Evolutionary conservation across 1,284 basidiomycete species (phyloP), one percentile per base, ranked within the genome.

Genomic region (Trametes versicolor): DNA sequence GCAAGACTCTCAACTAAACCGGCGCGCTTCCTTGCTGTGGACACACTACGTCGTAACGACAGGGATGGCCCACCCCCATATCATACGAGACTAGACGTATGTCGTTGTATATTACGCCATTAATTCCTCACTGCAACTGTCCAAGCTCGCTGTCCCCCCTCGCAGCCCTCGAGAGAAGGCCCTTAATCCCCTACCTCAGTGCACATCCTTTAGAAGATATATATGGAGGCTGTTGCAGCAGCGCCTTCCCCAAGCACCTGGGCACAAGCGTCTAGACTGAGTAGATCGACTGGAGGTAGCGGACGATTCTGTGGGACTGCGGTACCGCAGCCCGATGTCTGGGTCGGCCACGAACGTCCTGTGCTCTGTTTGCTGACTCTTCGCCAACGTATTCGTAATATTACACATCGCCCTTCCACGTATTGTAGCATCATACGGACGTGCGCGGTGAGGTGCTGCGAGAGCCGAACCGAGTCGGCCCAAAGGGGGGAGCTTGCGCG

Each of bases 1-100:
- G 87, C 68, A 93, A 92, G 76, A 86, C 82, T 66, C 84, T 89
- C 73, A 89, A 91, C 82, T 91, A 76, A 65, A 69, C 50, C 13
- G 0, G 3, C 19, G 8, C 10, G 21, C 3, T 5, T 45, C 8
- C 17, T 39, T 41, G 45, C 48, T 43, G 25, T 25, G 13, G 23
- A 49, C 25, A 29, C 13, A 29, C 23, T 23, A 6, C 6, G 8
- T 23, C 39, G 3, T 29, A n/a, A 17, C 39, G 41, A n/a, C 48
- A 17, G 21, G n/a, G 34, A 34, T 50, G 47, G 25, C 6, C 41
- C 13, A 25, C 27, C 23, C 12, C 32, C 58, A 45, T 67, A 65
- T 29, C 21, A 32, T 64, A 65, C 51, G 39, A 49, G 23, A 17
- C n/a, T 41, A 49, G 53, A 64, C 68, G 51, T 62, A 64, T 63